Evolutionary conservation across 2,329 filamentous ascomycete genomes (phyloP), one percentile per base, ranked within the genome.

Genomic region (Nothophaeocryptopus gaeumannii): DNA sequence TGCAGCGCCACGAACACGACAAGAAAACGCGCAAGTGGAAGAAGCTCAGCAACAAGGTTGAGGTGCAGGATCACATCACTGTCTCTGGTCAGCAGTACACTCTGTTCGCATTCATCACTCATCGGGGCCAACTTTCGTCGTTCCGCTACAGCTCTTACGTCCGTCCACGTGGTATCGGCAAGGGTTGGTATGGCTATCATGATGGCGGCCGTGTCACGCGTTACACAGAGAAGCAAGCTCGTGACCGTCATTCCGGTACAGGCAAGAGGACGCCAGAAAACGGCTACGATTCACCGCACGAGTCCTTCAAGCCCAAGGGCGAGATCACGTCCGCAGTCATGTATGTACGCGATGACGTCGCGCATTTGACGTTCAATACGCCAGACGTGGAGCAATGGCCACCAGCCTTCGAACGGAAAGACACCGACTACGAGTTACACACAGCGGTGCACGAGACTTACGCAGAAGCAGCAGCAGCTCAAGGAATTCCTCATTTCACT

Each of bases 111-210:
- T 79, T 83, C 54, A 69, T 83, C 30, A 78, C 81, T 2, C 82
- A 85, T 59, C 77, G 76, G 52, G 81, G 80, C 20, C 74, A 75
- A 37, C 74, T 83, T 12, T 77, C 77, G 14, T 83, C 80, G 5
- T 76, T 76, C 40, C 73, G 78, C 33, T 84, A 82, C 67, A 79
- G 81, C 57, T 76, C 78, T n/a, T 76, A 83, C 31, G 65, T 85
- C 40, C 74, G 81, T 29, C 82, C 82, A 1, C 72, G 73, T 38
- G 80, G 81, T 2, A 75, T 76, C 5, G 75, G 73, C 8, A 72
- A 74, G 8, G 76, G 74, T 39, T 85, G 82, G 82, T 77, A 84
- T 47, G 75, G 74, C 31, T 84, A 83, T 55, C 75, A 79, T 30
- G 57, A 61, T 55, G 74, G 73, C 43, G 74, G 73, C 39, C 68